Conservation (phyloP, 257 asterid genomes). For the Nicotiana attenuata region DNA sequence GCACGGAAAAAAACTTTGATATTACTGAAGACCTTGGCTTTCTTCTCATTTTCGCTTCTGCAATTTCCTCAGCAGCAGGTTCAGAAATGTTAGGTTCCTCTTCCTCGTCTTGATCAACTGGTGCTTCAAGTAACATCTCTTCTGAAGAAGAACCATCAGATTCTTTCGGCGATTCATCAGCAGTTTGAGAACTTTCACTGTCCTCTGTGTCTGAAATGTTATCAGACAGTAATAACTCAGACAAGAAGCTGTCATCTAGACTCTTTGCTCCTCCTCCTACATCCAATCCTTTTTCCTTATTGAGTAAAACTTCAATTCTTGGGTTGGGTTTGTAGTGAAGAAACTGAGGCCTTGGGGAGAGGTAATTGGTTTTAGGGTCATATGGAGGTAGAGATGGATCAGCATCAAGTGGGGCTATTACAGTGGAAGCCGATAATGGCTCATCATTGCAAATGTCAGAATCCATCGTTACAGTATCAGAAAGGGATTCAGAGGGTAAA, state of each 20-base stretch:
- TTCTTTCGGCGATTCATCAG: slow-evolving; percentile 33
- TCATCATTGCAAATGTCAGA: slow-evolving; percentile 24
- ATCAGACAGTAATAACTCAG: slow-evolving; percentile 37
- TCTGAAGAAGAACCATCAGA: slow-evolving; percentile 20
- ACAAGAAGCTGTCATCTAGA: slow-evolving; percentile 35
- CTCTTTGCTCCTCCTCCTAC: slow-evolving; percentile 20
- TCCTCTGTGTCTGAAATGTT: slow-evolving; percentile 41
- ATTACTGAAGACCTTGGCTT: slow-evolving; percentile 27
- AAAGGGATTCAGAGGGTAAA: slow-evolving; percentile 15
- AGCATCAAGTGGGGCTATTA: slow-evolving; percentile 70
- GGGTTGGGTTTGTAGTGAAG: slow-evolving; percentile 72
- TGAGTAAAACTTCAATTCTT: slow-evolving; percentile 44
- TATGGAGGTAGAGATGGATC: slow-evolving; percentile 73
- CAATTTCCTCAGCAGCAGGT: slow-evolving; percentile 18
- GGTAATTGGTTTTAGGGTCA: slow-evolving; percentile 74
- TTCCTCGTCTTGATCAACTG: neutral
- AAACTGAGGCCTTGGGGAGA: slow-evolving; percentile 85
- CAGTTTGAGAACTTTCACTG: slow-evolving; percentile 32
- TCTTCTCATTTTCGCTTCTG: slow-evolving; percentile 19
- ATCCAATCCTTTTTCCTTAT: slow-evolving; percentile 33
- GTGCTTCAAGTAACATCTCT: slow-evolving; percentile 18
- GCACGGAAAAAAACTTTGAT: slow-evolving; percentile 29
- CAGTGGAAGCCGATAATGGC: neutral
- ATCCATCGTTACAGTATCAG: slow-evolving; percentile 28
- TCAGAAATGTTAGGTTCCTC: slow-evolving; percentile 11